Evolutionary conservation across 768 basidiomycete species (phyloP).

Genomic region (Boletus rubescentipes): DNA sequence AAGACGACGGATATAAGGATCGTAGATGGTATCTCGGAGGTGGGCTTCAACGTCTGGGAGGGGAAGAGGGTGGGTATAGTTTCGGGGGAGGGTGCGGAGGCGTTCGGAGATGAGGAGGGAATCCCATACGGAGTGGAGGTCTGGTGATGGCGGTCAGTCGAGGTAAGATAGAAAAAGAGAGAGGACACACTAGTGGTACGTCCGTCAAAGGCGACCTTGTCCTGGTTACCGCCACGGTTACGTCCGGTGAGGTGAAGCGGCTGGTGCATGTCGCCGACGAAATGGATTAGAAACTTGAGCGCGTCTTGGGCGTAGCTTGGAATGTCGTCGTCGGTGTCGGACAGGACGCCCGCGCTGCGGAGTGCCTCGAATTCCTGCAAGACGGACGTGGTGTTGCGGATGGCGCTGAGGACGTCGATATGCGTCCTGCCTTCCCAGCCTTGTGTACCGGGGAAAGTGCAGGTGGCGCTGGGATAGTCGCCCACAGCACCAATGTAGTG

Average conservation of each 20-base stretch:
- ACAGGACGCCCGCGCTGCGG: conserved; percentile 1
- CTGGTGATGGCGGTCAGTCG: conserved; percentile 29
- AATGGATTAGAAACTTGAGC: conserved; percentile 91
- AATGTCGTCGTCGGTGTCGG: conserved; percentile 24
- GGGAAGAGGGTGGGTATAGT: conserved; percentile 78
- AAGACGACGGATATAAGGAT: conserved; percentile 82
- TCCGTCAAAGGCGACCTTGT: conserved; percentile 71
- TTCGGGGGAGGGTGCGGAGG: conserved; percentile 65
- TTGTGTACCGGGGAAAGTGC: conserved; percentile 69
- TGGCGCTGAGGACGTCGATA: conserved; percentile 73
- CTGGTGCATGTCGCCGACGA: conserved; percentile 90
- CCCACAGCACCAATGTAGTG: conserved; percentile 75
- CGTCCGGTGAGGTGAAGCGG: conserved; percentile 90
- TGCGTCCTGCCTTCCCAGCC: conserved; percentile 66
- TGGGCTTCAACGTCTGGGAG: conserved; percentile 60
- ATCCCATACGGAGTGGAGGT: conserved; percentile 91
- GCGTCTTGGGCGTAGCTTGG: conserved; percentile 63
- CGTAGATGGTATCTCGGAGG: conserved; percentile 81
- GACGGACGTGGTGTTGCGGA: conserved; percentile 72
- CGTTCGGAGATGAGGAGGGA: conserved; percentile 76
- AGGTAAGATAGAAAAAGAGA: not conserved
- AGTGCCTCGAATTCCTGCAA: conserved; percentile 48
- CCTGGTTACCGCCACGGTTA: conserved; percentile 84
- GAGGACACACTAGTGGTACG: conserved; percentile 61
- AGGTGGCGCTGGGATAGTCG: conserved; percentile 76